Percentiles rank a stretch among this genome's conserved stretches.
Conservation (phyloP, 1,284 basidiomycete genomes). For the Rhodotorula sp. region DNA sequence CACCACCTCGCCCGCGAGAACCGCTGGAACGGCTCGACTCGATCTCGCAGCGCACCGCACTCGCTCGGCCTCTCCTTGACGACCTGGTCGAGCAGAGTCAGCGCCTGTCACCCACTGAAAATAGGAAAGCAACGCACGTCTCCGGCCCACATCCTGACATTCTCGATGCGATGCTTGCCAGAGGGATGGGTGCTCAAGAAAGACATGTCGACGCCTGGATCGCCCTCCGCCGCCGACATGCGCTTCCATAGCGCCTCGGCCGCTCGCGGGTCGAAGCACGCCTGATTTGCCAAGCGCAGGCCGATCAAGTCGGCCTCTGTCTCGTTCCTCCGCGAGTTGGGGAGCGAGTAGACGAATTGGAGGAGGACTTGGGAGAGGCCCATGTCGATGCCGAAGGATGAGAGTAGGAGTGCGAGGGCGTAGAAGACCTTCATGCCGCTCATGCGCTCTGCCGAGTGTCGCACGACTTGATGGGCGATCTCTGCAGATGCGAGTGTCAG, state of each 20-base stretch:
- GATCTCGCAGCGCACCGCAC: slow-evolving; percentile 21
- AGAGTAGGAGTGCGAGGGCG: slow-evolving; percentile 56
- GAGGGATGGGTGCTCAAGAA: slow-evolving; percentile 76
- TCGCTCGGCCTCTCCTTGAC: slow-evolving; percentile 16
- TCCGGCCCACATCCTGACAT: slow-evolving; percentile 40
- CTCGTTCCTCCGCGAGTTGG: slow-evolving; percentile 79
- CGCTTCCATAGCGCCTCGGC: slow-evolving; percentile 57
- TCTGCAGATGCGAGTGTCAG: slow-evolving; percentile 54
- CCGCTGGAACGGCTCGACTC: slow-evolving; percentile 10
- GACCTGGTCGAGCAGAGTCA: neutral
- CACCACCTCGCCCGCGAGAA: slow-evolving; percentile 2
- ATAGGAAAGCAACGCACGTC: slow-evolving; percentile 2
- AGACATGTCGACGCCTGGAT: slow-evolving; percentile 47
- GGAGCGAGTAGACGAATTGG: slow-evolving; percentile 65
- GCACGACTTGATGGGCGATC: slow-evolving; percentile 79
- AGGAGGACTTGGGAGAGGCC: slow-evolving; percentile 55
- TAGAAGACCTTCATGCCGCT: slow-evolving; percentile 54
- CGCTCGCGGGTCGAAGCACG: slow-evolving; percentile 76
- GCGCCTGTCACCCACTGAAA: rapidly evolving
- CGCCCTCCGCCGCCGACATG: slow-evolving; percentile 39
- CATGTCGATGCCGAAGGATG: slow-evolving; percentile 62
- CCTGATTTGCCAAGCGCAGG: slow-evolving; percentile 52
- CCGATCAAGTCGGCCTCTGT: slow-evolving; percentile 60
- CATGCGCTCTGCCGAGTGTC: slow-evolving; percentile 68
- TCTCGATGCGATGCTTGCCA: slow-evolving; percentile 64